Evolutionary conservation across 2,329 filamentous ascomycete species (phyloP).

Genomic region (Alternaria sp.): DNA sequence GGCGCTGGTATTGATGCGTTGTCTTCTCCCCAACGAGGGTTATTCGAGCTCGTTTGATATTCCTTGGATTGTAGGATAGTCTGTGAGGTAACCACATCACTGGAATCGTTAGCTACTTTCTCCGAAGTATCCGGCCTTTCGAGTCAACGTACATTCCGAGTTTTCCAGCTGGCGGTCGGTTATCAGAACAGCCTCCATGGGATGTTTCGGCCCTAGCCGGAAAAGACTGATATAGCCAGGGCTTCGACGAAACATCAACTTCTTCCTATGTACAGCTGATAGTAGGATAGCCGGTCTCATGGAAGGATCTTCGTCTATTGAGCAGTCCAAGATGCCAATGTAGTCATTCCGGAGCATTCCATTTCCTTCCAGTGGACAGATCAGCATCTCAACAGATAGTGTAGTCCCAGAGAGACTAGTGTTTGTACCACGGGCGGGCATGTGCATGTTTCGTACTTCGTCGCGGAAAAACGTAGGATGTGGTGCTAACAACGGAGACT

Average conservation of each 20-base stretch:
- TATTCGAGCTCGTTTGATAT: no score
- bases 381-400: neutral
- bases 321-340: neutral
- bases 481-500: neutral
- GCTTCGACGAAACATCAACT: neutral
- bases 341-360: rapidly evolving
- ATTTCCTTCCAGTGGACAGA: neutral
- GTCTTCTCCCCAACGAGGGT: no score
- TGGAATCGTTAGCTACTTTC: neutral
- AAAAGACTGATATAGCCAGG: neutral
- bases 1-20: no score
- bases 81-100: neutral
- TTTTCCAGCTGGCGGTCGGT: neutral
- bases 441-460: neutral
- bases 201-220: neutral
- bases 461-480: neutral
- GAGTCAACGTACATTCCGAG: neutral
- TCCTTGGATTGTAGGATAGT: no score
- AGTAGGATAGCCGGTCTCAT: neutral
- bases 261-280: neutral
- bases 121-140: rapidly evolving
- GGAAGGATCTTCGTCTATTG: neutral
- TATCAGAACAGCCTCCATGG: neutral
- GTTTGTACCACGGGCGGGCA: neutral
- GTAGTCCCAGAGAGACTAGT: neutral